phyloP scores from a whole-genome alignment of 2,329 filamentous ascomycete genomes.

The Aspergillus ibericus region DNA sequence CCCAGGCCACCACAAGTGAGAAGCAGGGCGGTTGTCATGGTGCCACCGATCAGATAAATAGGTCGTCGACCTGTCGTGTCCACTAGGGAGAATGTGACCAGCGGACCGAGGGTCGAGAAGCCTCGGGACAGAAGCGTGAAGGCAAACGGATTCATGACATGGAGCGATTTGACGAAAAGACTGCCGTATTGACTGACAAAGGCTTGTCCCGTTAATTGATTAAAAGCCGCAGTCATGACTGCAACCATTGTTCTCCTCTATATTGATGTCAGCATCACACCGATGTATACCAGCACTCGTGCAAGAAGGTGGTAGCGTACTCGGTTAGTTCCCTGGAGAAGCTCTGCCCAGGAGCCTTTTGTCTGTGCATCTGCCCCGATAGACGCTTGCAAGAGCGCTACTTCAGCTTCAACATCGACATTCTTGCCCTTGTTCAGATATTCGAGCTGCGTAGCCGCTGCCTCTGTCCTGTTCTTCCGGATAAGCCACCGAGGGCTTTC shows the following conservation, averaged over 20 bases:
- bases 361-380: not conserved
- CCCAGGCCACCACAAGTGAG: not conserved
- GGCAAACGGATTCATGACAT: not conserved
- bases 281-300: not conserved
- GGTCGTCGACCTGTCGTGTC: not conserved
- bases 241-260: not conserved
- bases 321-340: not conserved
- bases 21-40: not conserved
- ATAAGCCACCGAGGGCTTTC: conserved; percentile 3
- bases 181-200: conserved; percentile 1
- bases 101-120: not conserved
- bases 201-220: not conserved
- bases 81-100: not conserved
- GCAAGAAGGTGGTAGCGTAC: not conserved
- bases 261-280: not conserved
- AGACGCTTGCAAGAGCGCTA: not conserved
- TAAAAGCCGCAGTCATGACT: not conserved
- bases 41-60: not conserved
- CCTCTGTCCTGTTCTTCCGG: not conserved
- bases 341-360: not conserved
- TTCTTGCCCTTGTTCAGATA: not conserved
- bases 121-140: not conserved
- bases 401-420: not conserved
- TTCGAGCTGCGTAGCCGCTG: not conserved
- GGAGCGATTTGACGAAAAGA: not conserved